Evolutionary conservation across 768 basidiomycete genomes (phyloP).

Genomic region (Multifurca ochricompacta): DNA sequence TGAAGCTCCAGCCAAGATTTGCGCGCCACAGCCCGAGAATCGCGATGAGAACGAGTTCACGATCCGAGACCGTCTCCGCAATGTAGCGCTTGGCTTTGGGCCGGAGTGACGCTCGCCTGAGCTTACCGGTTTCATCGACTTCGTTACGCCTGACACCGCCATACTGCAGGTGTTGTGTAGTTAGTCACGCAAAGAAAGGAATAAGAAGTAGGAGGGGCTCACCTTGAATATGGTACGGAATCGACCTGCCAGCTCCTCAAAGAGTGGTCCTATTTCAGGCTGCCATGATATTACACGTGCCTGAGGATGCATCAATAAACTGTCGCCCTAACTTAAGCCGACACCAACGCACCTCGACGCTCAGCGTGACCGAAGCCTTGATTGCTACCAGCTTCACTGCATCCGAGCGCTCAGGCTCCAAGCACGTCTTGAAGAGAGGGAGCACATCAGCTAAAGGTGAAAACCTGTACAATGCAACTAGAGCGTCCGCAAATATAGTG

Average conservation of each 20-base stretch:
- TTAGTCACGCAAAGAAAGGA: background rate
- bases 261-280: constrained; percentile 41
- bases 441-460: constrained; percentile 54
- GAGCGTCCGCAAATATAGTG: constrained; percentile 64
- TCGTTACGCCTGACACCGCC: constrained; percentile 50
- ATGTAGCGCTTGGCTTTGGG: constrained; percentile 56
- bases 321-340: background rate
- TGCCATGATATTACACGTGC: constrained; percentile 51
- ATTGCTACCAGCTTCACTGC: constrained; percentile 74
- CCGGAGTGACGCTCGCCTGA: constrained; percentile 44
- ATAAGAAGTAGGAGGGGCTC: constrained; percentile 10
- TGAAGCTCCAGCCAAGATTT: constrained; percentile 46
- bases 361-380: constrained; percentile 61
- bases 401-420: constrained; percentile 73
- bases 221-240: constrained; percentile 54
- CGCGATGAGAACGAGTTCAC: constrained; percentile 61
- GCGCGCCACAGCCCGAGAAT: constrained; percentile 65
- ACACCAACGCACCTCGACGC: constrained; percentile 49
- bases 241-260: constrained; percentile 38
- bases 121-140: constrained; percentile 47
- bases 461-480: constrained; percentile 68
- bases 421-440: constrained; percentile 51
- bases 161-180: constrained; percentile 30
- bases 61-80: constrained; percentile 54
- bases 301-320: constrained; percentile 28